These are phyloP conservation scores for Tuber melanosporum DNA, from an alignment of 495 filamentous ascomycete species.

Conservation along the genomic window DNA sequence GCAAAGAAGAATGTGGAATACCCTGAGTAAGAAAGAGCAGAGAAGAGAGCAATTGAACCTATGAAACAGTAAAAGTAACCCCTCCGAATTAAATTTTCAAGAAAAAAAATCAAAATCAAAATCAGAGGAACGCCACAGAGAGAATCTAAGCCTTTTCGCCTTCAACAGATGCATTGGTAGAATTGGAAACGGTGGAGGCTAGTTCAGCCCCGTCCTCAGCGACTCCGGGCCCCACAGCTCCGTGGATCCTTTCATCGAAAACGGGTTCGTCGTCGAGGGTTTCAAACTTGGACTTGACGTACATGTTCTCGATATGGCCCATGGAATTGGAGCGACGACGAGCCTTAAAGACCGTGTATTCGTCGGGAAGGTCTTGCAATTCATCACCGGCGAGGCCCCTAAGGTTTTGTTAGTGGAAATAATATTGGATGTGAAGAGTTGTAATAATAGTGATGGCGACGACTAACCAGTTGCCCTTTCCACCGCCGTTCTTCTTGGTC, in stretches of 20 bases:
- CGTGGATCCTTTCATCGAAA: slow-evolving; percentile 78
- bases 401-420: slow-evolving; percentile 18
- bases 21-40: background rate
- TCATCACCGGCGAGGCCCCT: slow-evolving; percentile 79
- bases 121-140: slow-evolving; percentile 19
- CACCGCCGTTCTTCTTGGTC: slow-evolving; percentile 91
- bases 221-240: slow-evolving; percentile 48
- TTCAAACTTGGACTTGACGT: slow-evolving; percentile 85
- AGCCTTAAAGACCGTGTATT: slow-evolving; percentile 73
- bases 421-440: background rate
- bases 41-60: background rate
- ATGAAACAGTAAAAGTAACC: background rate
- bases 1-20: background rate
- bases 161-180: slow-evolving; percentile 30
- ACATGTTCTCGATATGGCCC: slow-evolving; percentile 54
- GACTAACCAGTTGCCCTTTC: slow-evolving; percentile 87
- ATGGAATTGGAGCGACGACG: slow-evolving; percentile 91
- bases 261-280: slow-evolving; percentile 74
- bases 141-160: slow-evolving; percentile 37
- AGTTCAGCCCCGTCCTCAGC: slow-evolving; percentile 49
- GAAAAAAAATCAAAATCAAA: slow-evolving; percentile 17
- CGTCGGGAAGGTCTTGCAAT: slow-evolving; percentile 58
- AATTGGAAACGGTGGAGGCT: slow-evolving; percentile 35
- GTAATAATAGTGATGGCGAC: background rate
- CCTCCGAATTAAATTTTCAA: slow-evolving; percentile 9